Evolutionary conservation across 805 yeast species (phyloP).

Genomic region (Lipomyces mesembrius): DNA sequence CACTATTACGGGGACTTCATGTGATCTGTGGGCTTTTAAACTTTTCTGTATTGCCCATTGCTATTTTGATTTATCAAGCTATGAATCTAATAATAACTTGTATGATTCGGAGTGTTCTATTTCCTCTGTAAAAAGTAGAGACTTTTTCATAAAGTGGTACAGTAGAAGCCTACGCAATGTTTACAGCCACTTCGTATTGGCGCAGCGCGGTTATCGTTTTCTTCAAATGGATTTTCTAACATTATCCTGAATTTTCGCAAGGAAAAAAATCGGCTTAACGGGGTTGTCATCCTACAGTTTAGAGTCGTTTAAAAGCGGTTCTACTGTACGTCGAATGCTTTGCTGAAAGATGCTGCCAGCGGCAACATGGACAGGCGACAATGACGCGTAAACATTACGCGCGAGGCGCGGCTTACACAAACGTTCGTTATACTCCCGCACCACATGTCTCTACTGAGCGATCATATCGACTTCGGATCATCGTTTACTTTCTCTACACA

Average conservation of each 20-base stretch:
- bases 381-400: background rate
- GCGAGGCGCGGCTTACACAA: background rate
- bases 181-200: too few relatives aligned
- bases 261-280: too few relatives aligned
- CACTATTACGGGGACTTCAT: slow-evolving; percentile 1
- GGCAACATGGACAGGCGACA: background rate
- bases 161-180: too few relatives aligned
- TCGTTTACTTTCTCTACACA: background rate
- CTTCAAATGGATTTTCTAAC: too few relatives aligned
- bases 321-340: background rate
- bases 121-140: background rate
- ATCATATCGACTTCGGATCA: background rate
- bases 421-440: background rate
- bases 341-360: background rate
- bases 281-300: too few relatives aligned
- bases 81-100: background rate
- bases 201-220: too few relatives aligned
- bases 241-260: too few relatives aligned
- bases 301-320: too few relatives aligned
- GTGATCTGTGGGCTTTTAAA: background rate
- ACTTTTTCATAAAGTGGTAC: background rate
- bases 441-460: background rate
- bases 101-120: background rate
- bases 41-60: background rate
- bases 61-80: background rate